Evolutionary conservation across 805 yeast genomes (phyloP).

Genomic region (Clavispora asparagi): DNA sequence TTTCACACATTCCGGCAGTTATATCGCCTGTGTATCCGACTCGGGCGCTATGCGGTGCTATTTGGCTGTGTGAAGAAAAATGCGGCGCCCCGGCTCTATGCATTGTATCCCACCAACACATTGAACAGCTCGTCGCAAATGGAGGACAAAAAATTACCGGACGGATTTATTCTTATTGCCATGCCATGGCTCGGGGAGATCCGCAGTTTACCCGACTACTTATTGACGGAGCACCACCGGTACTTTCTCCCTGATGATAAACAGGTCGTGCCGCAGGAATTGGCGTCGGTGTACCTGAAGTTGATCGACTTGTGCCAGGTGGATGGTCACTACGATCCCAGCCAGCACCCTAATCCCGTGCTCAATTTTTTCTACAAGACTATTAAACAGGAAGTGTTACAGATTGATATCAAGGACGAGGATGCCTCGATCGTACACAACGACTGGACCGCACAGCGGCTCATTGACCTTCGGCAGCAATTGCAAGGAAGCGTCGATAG

Average conservation of each 20-base stretch:
- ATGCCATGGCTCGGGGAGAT: constrained; percentile 76
- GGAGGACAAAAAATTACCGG: constrained; percentile 36
- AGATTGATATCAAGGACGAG: constrained; percentile 33
- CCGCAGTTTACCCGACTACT: constrained; percentile 53
- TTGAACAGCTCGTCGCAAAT: constrained; percentile 15
- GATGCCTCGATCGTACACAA: constrained; percentile 8
- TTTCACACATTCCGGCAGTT: constrained; percentile 61
- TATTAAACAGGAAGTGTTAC: constrained; percentile 61
- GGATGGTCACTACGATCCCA: constrained; percentile 49
- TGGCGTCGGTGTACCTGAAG: constrained; percentile 18
- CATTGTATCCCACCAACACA: constrained; percentile 53
- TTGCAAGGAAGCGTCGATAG: constrained; percentile 1
- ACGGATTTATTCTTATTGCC: constrained; percentile 66
- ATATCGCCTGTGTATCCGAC: constrained; percentile 51
- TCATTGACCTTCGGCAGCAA: constrained; percentile 4
- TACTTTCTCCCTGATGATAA: constrained; percentile 7
- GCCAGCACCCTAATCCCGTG: constrained; percentile 57
- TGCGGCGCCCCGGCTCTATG: constrained; percentile 52
- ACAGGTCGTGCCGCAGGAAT: constrained; percentile 9
- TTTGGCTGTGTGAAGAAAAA: constrained; percentile 62
- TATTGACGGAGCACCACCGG: constrained; percentile 9
- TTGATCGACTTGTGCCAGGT: constrained; percentile 34
- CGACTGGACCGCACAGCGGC: constrained; percentile 11
- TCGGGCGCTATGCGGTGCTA: constrained; percentile 56
- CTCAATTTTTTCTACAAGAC: constrained; percentile 62